These are phyloP conservation scores for Comarum palustre DNA, from an alignment of 306 rosid genomes.

Conservation along the genomic window DNA sequence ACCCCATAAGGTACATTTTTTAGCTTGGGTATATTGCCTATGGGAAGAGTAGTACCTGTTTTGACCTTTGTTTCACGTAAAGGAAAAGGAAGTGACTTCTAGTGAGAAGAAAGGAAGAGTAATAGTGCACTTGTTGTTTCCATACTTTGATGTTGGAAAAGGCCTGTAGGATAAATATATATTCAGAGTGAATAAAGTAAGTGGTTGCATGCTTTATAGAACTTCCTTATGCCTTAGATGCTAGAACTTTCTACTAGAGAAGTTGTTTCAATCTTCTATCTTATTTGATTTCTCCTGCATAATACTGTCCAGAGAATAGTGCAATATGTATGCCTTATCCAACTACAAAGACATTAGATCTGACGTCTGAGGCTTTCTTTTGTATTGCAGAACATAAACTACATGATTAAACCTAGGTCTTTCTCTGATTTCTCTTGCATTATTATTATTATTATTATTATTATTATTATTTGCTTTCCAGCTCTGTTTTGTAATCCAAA, in stretches of 20 bases:
- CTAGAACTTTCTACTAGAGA: not conserved
- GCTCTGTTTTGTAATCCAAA: not conserved
- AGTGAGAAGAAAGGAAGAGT: not conserved
- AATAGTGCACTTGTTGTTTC: not conserved
- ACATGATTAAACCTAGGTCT: not conserved
- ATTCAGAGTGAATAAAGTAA: no score
- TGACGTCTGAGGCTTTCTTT: not conserved
- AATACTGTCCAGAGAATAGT: not conserved
- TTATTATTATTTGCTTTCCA: not conserved
- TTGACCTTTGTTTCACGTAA: not conserved
- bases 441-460: no score
- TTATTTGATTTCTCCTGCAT: not conserved
- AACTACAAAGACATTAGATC: not conserved
- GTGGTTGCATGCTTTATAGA: not conserved
- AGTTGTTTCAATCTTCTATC: not conserved
- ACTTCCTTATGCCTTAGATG: not conserved
- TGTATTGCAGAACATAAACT: not conserved
- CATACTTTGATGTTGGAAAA: not conserved
- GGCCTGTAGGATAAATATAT: not conserved
- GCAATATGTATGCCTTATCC: not conserved
- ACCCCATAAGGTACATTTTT: not conserved
- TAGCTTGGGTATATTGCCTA: not conserved
- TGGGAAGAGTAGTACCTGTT: not conserved
- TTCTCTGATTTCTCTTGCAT: not conserved
- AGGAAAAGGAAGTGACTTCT: not conserved